Conservation (phyloP, 2,329 filamentous ascomycete species). For the Pyrenochaeta sp. region DNA sequence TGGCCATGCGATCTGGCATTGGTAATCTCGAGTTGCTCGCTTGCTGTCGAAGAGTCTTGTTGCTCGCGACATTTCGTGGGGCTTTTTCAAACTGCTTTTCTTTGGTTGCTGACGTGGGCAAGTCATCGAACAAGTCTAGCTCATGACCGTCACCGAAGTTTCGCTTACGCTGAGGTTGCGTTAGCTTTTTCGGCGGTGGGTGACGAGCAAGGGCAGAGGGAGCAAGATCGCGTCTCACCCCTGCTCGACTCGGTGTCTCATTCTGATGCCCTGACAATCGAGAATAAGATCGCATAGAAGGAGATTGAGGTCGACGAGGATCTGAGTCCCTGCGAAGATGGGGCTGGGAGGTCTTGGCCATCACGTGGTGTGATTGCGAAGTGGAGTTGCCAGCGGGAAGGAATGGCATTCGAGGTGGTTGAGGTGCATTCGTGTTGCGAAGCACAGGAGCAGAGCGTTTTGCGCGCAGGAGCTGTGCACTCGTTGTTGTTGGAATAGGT, state of each 20-base stretch:
- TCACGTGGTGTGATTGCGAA: constrained; percentile 79
- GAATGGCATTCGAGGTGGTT: constrained; percentile 77
- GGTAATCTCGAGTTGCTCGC: constrained; percentile 55
- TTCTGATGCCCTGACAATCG: constrained; percentile 58
- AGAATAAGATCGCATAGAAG: constrained; percentile 55
- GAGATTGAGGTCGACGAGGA: constrained; percentile 58
- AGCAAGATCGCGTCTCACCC: constrained; percentile 54
- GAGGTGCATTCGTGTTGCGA: constrained; percentile 51
- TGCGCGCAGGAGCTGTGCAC: constrained; percentile 62
- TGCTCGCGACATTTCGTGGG: constrained; percentile 72
- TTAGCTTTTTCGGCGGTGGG: constrained; percentile 61
- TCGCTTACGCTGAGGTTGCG: constrained; percentile 38
- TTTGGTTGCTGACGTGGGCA: constrained; percentile 82
- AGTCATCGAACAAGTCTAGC: constrained; percentile 90
- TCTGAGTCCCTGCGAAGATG: constrained; percentile 87
- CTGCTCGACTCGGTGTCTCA: constrained; percentile 58
- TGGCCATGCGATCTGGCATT: constrained; percentile 54
- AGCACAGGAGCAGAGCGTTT: constrained; percentile 69
- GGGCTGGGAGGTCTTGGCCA: constrained; percentile 72
- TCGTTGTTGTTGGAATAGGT: constrained; percentile 60
- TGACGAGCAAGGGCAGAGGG: constrained; percentile 59
- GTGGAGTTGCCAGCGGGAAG: constrained; percentile 77
- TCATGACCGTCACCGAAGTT: constrained; percentile 89
- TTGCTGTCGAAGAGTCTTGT: constrained; percentile 66
- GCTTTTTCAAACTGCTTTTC: constrained; percentile 86